phyloP scores from a whole-genome alignment of 2,329 filamentous ascomycete species.

The Magnaporthales sp. region DNA sequence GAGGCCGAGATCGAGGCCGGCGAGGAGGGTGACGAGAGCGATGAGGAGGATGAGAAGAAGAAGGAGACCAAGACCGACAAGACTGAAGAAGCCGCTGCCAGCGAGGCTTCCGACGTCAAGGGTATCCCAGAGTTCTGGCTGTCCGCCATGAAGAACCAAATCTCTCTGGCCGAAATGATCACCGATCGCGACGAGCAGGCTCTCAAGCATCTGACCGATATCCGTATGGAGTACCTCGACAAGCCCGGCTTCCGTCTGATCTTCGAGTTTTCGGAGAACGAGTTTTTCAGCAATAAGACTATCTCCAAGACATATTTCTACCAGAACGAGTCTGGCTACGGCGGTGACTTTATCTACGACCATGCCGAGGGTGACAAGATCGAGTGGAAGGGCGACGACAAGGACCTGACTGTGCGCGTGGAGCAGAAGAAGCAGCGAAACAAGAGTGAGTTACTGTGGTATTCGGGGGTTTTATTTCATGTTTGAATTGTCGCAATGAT shows the following conservation, averaged over 20 bases:
- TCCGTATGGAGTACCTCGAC: slow-evolving; percentile 99
- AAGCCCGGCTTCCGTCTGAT: slow-evolving; percentile 96
- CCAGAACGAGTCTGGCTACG: slow-evolving; percentile 96
- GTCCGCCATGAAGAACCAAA: slow-evolving; percentile 99
- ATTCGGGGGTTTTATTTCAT: background rate
- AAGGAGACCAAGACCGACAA: slow-evolving; percentile 49
- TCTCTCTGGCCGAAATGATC: slow-evolving; percentile 95
- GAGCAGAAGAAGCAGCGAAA: slow-evolving; percentile 99
- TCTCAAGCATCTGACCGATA: slow-evolving; percentile 80
- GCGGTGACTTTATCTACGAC: slow-evolving; percentile 98
- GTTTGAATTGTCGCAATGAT: background rate
- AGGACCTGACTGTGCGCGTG: slow-evolving; percentile 87
- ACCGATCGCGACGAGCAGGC: slow-evolving; percentile 94
- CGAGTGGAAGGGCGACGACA: slow-evolving; percentile 84
- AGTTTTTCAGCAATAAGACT: slow-evolving; percentile 95
- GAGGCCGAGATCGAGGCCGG: slow-evolving; percentile 81
- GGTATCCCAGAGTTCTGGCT: slow-evolving; percentile 99
- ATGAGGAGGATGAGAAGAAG: slow-evolving; percentile 47
- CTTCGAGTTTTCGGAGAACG: slow-evolving; percentile 92
- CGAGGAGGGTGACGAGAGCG: slow-evolving; percentile 68
- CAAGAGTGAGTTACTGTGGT: slow-evolving; percentile 65
- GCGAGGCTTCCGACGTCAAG: slow-evolving; percentile 44
- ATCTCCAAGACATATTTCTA: slow-evolving; percentile 99
- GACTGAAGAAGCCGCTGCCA: slow-evolving; percentile 35
- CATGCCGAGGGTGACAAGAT: slow-evolving; percentile 98